A percentile compares a stretch with the other conserved stretches of the same genome.
These are phyloP conservation scores for Panaeolus papilionaceus DNA, from an alignment of 768 basidiomycete genomes.

Conservation along the genomic window DNA sequence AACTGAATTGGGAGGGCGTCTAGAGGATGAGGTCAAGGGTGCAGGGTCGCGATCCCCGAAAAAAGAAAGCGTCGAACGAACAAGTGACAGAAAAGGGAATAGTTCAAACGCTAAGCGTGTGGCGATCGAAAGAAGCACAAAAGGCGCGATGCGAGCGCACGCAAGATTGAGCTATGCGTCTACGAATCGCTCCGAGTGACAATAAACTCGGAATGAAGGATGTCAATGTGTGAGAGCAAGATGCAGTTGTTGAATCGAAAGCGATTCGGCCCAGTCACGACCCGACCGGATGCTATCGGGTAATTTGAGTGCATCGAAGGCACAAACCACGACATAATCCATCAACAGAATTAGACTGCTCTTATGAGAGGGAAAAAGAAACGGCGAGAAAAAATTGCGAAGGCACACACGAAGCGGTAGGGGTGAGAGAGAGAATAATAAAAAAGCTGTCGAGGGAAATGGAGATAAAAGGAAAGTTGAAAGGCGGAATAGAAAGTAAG, in stretches of 20 bases:
- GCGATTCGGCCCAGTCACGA: background rate
- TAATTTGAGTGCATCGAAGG: background rate
- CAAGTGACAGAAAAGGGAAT: background rate
- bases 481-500: background rate
- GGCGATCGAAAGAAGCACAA: background rate
- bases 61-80: background rate
- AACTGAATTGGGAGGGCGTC: background rate
- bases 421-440: background rate
- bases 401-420: background rate
- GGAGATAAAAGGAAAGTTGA: constrained; percentile 11
- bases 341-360: background rate
- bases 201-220: background rate
- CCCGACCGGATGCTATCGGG: background rate
- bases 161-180: background rate
- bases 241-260: background rate
- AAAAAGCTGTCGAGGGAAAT: background rate
- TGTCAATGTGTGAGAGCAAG: background rate
- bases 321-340: background rate
- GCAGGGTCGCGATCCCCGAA: constrained; percentile 1
- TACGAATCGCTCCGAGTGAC: background rate
- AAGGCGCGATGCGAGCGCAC: background rate
- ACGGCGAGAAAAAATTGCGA: background rate
- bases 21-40: constrained; percentile 12
- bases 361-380: background rate
- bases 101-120: background rate